A percentile compares a stretch with the other conserved stretches of the same genome.
Evolutionary conservation across 441 rosid species (phyloP).

Genomic region (Erodium trifolium): DNA sequence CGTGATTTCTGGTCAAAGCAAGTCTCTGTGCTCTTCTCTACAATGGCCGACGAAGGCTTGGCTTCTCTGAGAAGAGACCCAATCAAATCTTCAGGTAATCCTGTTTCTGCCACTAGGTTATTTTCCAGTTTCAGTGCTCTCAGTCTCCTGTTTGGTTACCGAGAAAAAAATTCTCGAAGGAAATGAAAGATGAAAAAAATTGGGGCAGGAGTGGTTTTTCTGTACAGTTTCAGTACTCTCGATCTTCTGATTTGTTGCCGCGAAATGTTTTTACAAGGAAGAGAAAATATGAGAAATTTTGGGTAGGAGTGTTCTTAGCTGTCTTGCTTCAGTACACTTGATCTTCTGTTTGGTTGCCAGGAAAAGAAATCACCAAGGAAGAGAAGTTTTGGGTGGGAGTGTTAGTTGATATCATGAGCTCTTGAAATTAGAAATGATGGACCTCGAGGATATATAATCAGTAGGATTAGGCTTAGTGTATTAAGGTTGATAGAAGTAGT

Average conservation of each 20-base stretch:
- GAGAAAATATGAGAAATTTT: no score
- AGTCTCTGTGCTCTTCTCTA: background rate
- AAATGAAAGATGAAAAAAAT: background rate
- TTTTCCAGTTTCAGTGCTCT: background rate
- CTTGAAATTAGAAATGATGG: background rate
- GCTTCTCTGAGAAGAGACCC: constrained; percentile 64
- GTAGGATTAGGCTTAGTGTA: background rate
- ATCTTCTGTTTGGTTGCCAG: background rate
- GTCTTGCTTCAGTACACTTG: background rate
- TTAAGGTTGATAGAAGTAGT: background rate
- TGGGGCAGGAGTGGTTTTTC: background rate
- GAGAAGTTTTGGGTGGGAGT: no score
- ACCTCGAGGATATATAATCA: background rate
- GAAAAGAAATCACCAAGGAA: background rate
- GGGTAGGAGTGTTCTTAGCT: no score
- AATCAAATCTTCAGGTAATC: constrained; percentile 67
- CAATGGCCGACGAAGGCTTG: constrained; percentile 64
- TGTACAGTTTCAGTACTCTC: background rate
- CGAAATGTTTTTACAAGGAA: no score
- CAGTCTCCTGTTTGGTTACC: constrained; percentile 18
- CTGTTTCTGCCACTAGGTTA: constrained; percentile 7
- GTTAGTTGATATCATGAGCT: background rate
- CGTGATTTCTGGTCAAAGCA: background rate
- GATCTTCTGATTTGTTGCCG: no score
- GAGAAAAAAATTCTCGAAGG: constrained; percentile 9